Base-by-base conservation (phyloP, 2,329 filamentous ascomycete genomes). In the Teratosphaeriaceae sp. region DNA sequence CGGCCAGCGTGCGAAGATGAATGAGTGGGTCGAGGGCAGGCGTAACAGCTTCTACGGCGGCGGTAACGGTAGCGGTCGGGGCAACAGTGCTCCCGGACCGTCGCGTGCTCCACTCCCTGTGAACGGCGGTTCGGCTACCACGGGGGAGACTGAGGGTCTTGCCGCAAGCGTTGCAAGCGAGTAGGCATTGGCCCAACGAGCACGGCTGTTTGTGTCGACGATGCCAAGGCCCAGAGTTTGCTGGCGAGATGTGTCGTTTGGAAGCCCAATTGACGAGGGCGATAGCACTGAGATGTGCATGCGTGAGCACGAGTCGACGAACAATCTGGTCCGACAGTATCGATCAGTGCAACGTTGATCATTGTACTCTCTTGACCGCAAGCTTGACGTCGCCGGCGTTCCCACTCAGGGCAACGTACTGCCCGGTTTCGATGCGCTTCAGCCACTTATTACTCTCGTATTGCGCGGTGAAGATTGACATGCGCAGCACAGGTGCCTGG, bases 371-470 rank as follows among this genome's bases (percentile, higher is more conserved):
- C 45, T 64, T 65, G 13, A 85, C 73, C 3, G 59, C 65, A 44
- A 85, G 54, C 19, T 70, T 65, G 1, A 75, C 76, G 23, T 67
- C 63, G 12, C 31, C 45, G 7, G 36, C 49, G n/a, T 42, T 43
- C 18, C 40, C 38, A 19, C 35, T 49, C 19, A 61, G 44, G 4
- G 54, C 53, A 22, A 63, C 45, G 34, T 54, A 58, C 6, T 50
- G 47, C 2, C 57, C 55, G 40, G 43, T 52, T 60, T 85, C 80
- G 12, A 88, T 68, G 61, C 76, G 79, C 70, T 84, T 88, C 64
- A 80, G 82, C 85, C 85, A 90, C 64, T 83, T 86, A 18, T 70
- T 78, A 50, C 82, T 81, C 67, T 88, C 85, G 49, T 82, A 84
- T 27, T 81, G 74, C 3, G 81, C 85, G 18, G 87, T 69, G 11